Conservation (phyloP, 768 basidiomycete species). For the Tubosaeta sp. region DNA sequence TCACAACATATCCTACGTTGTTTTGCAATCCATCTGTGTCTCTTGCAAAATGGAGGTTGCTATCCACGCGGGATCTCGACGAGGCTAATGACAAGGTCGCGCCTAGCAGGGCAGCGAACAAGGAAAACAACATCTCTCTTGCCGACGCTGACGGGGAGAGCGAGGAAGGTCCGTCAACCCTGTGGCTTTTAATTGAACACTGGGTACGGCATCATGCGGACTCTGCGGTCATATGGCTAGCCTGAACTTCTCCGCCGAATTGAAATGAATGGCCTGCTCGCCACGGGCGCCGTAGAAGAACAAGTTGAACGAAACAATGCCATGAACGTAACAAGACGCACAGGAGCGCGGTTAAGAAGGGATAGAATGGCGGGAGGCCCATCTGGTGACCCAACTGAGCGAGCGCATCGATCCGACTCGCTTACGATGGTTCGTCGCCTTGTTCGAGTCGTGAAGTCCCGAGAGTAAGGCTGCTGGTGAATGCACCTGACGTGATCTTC, state of each 20-base stretch:
- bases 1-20: slow-evolving; percentile 6
- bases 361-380: background rate
- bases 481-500: background rate
- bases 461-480: background rate
- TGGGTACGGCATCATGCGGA: background rate
- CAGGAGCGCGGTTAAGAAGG: background rate
- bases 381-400: background rate
- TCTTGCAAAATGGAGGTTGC: slow-evolving; percentile 14
- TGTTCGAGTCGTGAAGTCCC: background rate
- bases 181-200: slow-evolving; percentile 1
- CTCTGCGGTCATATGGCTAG: background rate
- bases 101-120: slow-evolving; percentile 11
- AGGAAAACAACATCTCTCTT: slow-evolving; percentile 8
- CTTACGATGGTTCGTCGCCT: too few relatives aligned
- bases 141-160: background rate
- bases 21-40: slow-evolving; percentile 14
- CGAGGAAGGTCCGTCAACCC: background rate
- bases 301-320: background rate
- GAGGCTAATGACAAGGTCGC: slow-evolving; percentile 10
- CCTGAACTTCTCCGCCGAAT: too few relatives aligned
- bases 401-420: background rate
- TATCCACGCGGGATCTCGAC: slow-evolving; percentile 3
- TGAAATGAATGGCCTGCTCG: background rate
- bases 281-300: background rate
- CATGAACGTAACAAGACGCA: background rate